Base-by-base conservation (phyloP, 2,329 filamentous ascomycete species). In the Colletotrichum theobromicola region DNA sequence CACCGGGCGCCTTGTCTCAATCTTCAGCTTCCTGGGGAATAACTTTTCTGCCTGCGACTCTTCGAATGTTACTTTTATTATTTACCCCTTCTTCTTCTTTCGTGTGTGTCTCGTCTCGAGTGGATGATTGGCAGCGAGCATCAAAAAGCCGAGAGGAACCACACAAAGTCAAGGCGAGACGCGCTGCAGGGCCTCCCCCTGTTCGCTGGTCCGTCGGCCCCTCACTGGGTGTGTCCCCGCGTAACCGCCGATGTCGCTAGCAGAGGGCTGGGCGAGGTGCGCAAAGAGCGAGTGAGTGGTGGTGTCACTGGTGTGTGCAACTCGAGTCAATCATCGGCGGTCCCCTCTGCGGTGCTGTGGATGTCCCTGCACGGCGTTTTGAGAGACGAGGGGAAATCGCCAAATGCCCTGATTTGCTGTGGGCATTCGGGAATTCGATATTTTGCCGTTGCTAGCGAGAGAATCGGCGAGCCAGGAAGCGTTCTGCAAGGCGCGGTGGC, bases 201-300 rank as follows among this genome's bases (percentile, higher is more conserved):
- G 42, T 72, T 62, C 9, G 18, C 65, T 53, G 61, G 16, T 35
- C 32, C 26, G 42, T 34, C 68, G 68, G 68, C 72, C 72, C 72
- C 72, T 74, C 72, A 37, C 68, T 46, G 72, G 26, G 26, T 18
- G 32, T 50, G 37, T 53, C 71, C 72, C 72, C 72, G 67, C 68
- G 34, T 28, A 67, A 35, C 68, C 72, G 72, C 72, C 72, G 62
- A 72, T 74, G 72, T 74, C 68, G 72, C 72, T 58, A 63, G 55
- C n/a, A 63, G 42, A 34, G 42, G 42, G 42, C 61, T 62, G 37
- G 62, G 30, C 21, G 60, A 35, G 58, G 34, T 8, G 58, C 21
- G 26, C 21, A 37, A 26, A 67, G 50, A 16, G 58, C 58, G 35
- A 46, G 42, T 57, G 34, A 8, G 34, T 15, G 34, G 34, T 28